These are phyloP conservation scores for Fistulifera pelliculosa DNA, from an alignment of 108 stramenopile species.

Conservation along the genomic window DNA sequence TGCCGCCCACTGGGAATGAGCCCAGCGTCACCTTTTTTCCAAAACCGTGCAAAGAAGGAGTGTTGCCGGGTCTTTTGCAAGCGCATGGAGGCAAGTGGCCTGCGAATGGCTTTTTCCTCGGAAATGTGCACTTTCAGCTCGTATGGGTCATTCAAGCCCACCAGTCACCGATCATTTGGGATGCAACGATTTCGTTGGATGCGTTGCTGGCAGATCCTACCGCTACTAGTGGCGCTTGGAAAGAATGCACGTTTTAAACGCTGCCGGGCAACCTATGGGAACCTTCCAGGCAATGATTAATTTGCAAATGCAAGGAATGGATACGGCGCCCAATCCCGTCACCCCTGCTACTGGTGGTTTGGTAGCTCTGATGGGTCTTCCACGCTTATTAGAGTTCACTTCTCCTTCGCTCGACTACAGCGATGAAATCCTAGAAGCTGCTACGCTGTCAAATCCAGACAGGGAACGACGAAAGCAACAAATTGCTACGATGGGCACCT, in stretches of 20 bases:
- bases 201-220: not conserved
- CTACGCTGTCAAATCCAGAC: not conserved
- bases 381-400: conserved; percentile 27
- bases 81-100: conserved; percentile 30
- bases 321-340: not conserved
- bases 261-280: conserved; percentile 22
- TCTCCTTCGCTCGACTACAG: not conserved
- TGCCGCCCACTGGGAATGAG: conserved; percentile 2
- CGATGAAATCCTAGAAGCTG: conserved; percentile 6
- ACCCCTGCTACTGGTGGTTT: conserved; percentile 39
- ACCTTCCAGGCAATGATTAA: conserved; percentile 17
- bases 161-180: conserved; percentile 2
- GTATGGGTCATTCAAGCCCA: not conserved
- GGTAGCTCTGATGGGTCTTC: conserved; percentile 53
- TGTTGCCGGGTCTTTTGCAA: conserved; percentile 34
- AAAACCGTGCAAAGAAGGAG: conserved; percentile 23
- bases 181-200: not conserved
- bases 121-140: conserved; percentile 7
- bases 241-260: conserved; percentile 1
- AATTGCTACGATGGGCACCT: conserved; percentile 71
- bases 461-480: conserved; percentile 40
- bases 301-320: conserved; percentile 33
- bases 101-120: conserved; percentile 33
- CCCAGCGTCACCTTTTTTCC: conserved; percentile 23
- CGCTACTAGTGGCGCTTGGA: no score